These are phyloP conservation scores for Chaetomidium leptoderma DNA, from an alignment of 495 filamentous ascomycete species.

Conservation along the genomic window DNA sequence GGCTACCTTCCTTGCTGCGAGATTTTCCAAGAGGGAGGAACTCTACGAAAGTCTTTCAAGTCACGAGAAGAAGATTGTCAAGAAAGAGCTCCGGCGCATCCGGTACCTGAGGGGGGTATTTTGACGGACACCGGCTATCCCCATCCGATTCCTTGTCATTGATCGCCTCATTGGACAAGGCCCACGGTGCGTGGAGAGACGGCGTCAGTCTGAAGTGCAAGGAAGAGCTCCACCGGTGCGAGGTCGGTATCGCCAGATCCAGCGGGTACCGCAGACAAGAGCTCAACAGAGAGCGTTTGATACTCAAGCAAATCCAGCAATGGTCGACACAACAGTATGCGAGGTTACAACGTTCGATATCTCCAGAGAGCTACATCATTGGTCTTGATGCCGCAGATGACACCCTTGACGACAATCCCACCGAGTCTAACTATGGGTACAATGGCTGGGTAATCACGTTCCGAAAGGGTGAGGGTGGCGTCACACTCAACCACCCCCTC, in stretches of 20 bases:
- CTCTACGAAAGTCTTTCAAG: slow-evolving; percentile 21
- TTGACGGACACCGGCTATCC: slow-evolving; percentile 19
- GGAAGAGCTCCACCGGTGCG: slow-evolving; percentile 16
- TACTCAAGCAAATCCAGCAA: slow-evolving; percentile 23
- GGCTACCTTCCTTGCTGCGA: slow-evolving; percentile 24
- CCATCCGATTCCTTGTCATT: slow-evolving; percentile 18
- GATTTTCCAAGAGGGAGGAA: slow-evolving; percentile 21
- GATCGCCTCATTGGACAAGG: slow-evolving; percentile 16
- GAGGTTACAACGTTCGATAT: slow-evolving; percentile 12
- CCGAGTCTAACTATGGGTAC: slow-evolving; percentile 27
- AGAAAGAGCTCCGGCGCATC: slow-evolving; percentile 29
- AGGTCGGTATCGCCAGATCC: slow-evolving; percentile 17
- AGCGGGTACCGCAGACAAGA: slow-evolving; percentile 6
- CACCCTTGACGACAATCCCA: slow-evolving; percentile 23
- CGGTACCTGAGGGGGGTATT: slow-evolving; percentile 24
- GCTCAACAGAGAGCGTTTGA: slow-evolving; percentile 17
- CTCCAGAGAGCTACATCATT: slow-evolving; percentile 22
- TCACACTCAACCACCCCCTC: slow-evolving; percentile 22
- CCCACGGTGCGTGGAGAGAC: slow-evolving; percentile 23
- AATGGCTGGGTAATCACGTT: slow-evolving; percentile 30
- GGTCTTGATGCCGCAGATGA: slow-evolving; percentile 22
- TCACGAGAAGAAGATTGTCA: slow-evolving; percentile 25
- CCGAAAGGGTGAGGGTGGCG: slow-evolving; percentile 24
- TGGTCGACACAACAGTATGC: slow-evolving; percentile 20
- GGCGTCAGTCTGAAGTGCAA: slow-evolving; percentile 10